Conservation (phyloP, 2,329 filamentous ascomycete genomes). For the Diaporthe velutina region DNA sequence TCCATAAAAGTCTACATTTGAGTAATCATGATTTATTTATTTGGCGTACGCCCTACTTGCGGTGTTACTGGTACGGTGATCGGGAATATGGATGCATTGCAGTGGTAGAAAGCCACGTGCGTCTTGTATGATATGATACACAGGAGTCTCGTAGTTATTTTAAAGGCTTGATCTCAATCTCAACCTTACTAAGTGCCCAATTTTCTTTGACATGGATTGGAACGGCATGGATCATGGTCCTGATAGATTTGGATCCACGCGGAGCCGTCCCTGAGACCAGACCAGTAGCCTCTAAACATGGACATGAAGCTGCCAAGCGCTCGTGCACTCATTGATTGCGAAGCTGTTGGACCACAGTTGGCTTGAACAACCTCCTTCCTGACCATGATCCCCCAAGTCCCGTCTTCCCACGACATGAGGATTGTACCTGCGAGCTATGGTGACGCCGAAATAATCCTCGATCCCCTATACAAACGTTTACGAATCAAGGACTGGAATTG, state of each 20-base stretch:
- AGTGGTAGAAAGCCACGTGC: constrained; percentile 34
- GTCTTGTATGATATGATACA: constrained; percentile 37
- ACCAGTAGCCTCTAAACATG: neutral
- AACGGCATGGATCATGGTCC: neutral
- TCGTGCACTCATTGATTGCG: neutral
- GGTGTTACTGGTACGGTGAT: constrained; percentile 35
- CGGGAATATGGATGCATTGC: constrained; percentile 34
- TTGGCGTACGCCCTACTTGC: constrained; percentile 33
- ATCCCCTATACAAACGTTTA: too few species aligned
- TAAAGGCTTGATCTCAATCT: constrained; percentile 30
- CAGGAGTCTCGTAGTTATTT: constrained; percentile 32
- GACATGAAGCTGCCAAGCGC: too few species aligned
- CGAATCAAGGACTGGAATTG: too few species aligned
- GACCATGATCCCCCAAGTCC: too few species aligned
- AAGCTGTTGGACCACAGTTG: neutral
- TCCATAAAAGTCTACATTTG: constrained; percentile 36
- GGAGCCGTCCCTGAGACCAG: too few species aligned
- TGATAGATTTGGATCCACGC: neutral
- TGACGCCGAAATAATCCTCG: neutral
- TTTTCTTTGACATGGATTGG: neutral
- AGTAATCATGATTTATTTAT: constrained; percentile 37
- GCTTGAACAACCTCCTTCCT: neutral
- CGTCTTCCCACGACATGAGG: too few species aligned
- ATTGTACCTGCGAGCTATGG: neutral
- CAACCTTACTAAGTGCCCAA: neutral